Conservation (phyloP, 108 stramenopile genomes). For the Cyclotella atomus region DNA sequence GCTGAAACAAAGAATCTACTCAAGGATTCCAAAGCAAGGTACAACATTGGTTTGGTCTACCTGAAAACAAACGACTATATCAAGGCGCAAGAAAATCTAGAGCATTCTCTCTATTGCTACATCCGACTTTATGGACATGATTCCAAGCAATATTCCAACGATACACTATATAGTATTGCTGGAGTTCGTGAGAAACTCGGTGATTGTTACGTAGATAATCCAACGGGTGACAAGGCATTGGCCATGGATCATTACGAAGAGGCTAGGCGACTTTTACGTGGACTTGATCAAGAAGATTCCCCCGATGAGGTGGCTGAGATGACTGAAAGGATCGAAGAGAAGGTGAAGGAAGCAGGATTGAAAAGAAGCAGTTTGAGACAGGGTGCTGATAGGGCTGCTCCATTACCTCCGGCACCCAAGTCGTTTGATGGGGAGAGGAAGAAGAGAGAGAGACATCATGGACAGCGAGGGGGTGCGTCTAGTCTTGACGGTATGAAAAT, state of each 20-base stretch:
- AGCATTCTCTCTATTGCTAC: constrained; percentile 40
- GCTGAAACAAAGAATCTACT: constrained; percentile 18
- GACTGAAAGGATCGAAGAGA: constrained; percentile 34
- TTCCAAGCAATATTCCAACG: constrained; percentile 25
- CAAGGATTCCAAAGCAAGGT: constrained; percentile 45
- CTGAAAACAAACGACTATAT: constrained; percentile 43
- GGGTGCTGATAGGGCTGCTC: neutral
- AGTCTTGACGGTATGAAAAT: neutral
- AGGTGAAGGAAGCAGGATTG: constrained; percentile 23
- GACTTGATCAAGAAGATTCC: constrained; percentile 31
- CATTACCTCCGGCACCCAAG: neutral
- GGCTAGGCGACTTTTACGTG: constrained; percentile 20
- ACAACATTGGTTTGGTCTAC: constrained; percentile 49
- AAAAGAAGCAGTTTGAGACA: neutral
- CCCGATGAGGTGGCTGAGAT: constrained; percentile 35
- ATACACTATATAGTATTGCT: constrained; percentile 28
- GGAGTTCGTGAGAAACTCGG: constrained; percentile 41
- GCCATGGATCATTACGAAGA: constrained; percentile 48
- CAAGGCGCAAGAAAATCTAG: constrained; percentile 51
- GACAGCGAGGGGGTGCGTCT: neutral
- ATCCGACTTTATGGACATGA: constrained; percentile 40
- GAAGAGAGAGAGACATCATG: too few species aligned
- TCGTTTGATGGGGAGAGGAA: neutral
- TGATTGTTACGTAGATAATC: constrained; percentile 39
- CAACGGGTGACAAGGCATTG: constrained; percentile 30